Base-by-base conservation (phyloP, 352 stramenopile genomes). In the Globisporangium solare region DNA sequence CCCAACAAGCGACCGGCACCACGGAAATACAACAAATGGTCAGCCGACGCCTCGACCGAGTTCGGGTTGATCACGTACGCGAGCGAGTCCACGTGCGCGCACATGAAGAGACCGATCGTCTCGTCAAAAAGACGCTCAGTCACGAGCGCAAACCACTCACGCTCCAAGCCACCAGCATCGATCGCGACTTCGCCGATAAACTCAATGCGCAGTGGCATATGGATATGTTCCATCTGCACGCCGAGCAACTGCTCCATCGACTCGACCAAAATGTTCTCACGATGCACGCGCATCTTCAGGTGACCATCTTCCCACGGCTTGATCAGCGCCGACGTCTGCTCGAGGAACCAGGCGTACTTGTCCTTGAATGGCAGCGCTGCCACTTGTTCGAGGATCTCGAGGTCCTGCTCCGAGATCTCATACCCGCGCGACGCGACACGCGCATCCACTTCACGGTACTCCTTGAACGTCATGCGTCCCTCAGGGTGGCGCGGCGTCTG, bases 11-110 rank as follows among this genome's bases (percentile, higher is more conserved):
- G 81, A 2, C 95, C 96, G 0, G 96, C 81, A 56, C 97, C 97
- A 50, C 96, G 92, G 71, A 99, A 99, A 74, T 98, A 99, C n/a
- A 97, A 73, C 58, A 99, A 66, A 67, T 99, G 96, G 63, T 99
- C 85, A 1, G 96, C 93, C 58, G 80, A 90, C 1, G 82, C 82
- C 52, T 92, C 78, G 11, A 88, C 71, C 18, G 81, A 90, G 67
- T 91, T 91, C 14, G 79, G 74, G 67, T 92, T 91, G 61, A 94
- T 89, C 52, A 88, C 79, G 54, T 90, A 94, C 48, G 77, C 77
- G 17, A 89, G 59, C 20, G 83, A 90, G 54, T 92, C 81, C 11
- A 89, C 81, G 67, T 90, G 81, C 4, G 79, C 79, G 53, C 79
- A 89, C 79, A 88, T 88, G 61, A 96, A 97, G 1, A 96, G 68